A percentile compares a stretch with the other conserved stretches of the same genome.
phyloP scores from a whole-genome alignment of 2,329 filamentous ascomycete species.

The Diaporthe australafricana region DNA sequence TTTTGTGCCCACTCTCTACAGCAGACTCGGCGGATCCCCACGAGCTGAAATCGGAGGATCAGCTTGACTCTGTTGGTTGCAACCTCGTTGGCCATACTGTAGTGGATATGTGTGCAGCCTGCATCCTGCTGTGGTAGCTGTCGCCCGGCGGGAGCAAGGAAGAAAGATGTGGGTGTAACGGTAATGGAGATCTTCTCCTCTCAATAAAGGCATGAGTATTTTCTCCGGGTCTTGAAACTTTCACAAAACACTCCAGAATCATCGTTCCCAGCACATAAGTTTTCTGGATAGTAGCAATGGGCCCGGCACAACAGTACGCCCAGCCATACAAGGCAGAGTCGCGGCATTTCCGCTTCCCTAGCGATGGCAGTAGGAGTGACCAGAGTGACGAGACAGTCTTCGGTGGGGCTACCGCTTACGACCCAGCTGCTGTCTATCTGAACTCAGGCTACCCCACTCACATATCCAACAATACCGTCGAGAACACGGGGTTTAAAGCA shows the following conservation, averaged over 20 bases:
- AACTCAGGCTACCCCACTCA: background rate
- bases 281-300: background rate
- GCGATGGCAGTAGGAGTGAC: conserved; percentile 4
- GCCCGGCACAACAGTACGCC: background rate
- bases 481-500: background rate
- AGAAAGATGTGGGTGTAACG: background rate
- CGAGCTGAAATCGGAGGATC: background rate
- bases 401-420: background rate
- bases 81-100: background rate
- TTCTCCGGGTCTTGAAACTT: background rate
- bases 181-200: background rate
- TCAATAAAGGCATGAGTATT: background rate
- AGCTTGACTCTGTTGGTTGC: conserved; percentile 1
- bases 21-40: background rate
- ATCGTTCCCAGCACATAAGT: background rate
- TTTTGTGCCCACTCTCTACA: background rate
- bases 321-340: background rate
- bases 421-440: background rate
- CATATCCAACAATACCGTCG: background rate
- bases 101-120: background rate
- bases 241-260: background rate
- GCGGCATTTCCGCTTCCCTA: conserved; percentile 1
- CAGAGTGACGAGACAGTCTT: conserved; percentile 16
- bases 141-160: background rate
- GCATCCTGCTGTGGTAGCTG: background rate